phyloP scores from a whole-genome alignment of 2,329 filamentous ascomycete genomes.

The Didymella segeticola region DNA sequence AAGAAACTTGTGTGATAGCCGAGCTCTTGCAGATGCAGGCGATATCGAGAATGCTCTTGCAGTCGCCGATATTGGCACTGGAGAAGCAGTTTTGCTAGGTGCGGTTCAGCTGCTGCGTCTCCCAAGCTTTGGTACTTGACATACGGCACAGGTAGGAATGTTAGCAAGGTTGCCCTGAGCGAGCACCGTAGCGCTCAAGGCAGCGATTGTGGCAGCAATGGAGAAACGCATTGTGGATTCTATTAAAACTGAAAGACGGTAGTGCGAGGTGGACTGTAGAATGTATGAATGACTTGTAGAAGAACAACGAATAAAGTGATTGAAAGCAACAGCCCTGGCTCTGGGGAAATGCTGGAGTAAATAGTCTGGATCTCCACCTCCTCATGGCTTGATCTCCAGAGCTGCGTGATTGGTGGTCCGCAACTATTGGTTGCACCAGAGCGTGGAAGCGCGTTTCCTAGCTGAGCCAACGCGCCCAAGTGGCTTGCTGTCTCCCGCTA shows the following conservation, averaged over 20 bases:
- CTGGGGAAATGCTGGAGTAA: constrained; percentile 10
- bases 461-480: background rate
- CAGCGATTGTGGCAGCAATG: constrained; percentile 30
- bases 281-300: background rate
- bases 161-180: constrained; percentile 32
- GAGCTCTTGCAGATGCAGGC: constrained; percentile 53
- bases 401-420: constrained; percentile 11
- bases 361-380: constrained; percentile 5
- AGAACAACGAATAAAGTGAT: background rate
- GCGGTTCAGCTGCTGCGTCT: background rate
- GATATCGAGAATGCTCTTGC: constrained; percentile 46
- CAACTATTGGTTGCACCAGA: constrained; percentile 6
- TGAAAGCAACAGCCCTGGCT: background rate
- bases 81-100: constrained; percentile 47
- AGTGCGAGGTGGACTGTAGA: background rate
- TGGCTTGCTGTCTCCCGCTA: constrained; percentile 8
- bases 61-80: constrained; percentile 45
- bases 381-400: background rate
- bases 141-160: constrained; percentile 40
- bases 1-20: constrained; percentile 49
- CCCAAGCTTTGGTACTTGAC: background rate
- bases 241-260: background rate
- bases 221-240: constrained; percentile 36
- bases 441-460: constrained; percentile 1
- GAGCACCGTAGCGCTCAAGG: constrained; percentile 32